Base-by-base conservation (phyloP, 2,329 filamentous ascomycete species). In the Ophidiomyces ophidiicola region DNA sequence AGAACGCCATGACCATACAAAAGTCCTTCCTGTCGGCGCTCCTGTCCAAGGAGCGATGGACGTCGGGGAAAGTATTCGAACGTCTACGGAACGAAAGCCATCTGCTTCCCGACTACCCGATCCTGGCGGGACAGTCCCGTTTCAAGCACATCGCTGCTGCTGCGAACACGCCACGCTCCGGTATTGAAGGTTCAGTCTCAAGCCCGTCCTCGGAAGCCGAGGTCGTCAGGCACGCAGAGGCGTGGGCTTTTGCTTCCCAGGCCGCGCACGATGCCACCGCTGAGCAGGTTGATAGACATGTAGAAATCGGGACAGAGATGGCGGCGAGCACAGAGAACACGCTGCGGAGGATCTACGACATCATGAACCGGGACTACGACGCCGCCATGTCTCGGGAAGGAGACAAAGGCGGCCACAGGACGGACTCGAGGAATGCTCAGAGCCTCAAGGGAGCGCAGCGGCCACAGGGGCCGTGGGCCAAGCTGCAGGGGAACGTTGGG, bases 11-110 rank as follows among this genome's bases (percentile, higher is more conserved):
- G 14, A 52, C 59, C 8, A 39, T 60, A 6, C 60, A 63, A 29
- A 61, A 56, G 34, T 56, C 53, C 14, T 62, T 62, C 26, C 32
- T 63, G 14, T 49, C 59, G 1, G 56, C 52, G 3, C 44, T 62
- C 18, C 49, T 64, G n/a, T 48, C 50, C 4, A 63, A 62, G 43
- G 59, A 63, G 36, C 61, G 56, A 46, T 49, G 50, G 10, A 59
- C 52, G 1, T 51, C 55, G 1, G 49, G 59, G 14, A 59, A 58
- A 20, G 49, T 53, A 3, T 48, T 64, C n/a, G 54, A 61, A 40
- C 58, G 60, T 10, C 43, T 64, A n/a, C 53, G 54, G 6, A 59
- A 63, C 25, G 61, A 64, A 42, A 63, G 60, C 34, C 61, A 63
- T 32, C 51, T 64, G 6, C 58, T 63, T n/a, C 58, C 60, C 1